A percentile compares a stretch with the other conserved stretches of the same genome.
Evolutionary conservation across 1,284 basidiomycete genomes (phyloP).

Genomic region (Vanrija humicola): DNA sequence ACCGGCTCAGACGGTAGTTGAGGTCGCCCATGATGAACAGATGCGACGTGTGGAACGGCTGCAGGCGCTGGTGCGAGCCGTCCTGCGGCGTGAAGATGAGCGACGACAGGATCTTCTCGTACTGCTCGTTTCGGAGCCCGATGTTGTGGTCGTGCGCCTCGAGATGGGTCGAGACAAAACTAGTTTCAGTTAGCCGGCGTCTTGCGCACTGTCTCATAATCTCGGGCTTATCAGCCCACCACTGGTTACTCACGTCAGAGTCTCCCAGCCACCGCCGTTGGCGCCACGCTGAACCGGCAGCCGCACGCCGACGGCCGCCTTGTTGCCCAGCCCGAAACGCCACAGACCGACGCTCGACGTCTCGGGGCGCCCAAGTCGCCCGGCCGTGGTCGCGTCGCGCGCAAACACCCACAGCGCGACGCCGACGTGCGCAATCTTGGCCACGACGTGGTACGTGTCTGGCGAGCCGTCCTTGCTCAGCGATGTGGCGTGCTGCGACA

Average conservation of each 20-base stretch:
- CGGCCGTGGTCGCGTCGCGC: slow-evolving; percentile 32
- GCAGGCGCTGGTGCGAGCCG: slow-evolving; percentile 52
- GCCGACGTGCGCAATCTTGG: slow-evolving; percentile 39
- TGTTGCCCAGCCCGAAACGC: slow-evolving; percentile 77
- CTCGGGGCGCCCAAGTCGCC: slow-evolving; percentile 32
- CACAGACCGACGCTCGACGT: slow-evolving; percentile 36
- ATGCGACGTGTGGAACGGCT: slow-evolving; percentile 74
- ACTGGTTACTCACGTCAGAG: slow-evolving; percentile 68
- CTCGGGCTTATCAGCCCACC: background rate
- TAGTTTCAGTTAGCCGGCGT: slow-evolving; percentile 43
- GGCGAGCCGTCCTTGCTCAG: slow-evolving; percentile 20
- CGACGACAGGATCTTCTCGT: slow-evolving; percentile 68
- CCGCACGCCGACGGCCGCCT: slow-evolving; percentile 85
- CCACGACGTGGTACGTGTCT: slow-evolving; percentile 39
- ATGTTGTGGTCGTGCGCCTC: slow-evolving; percentile 75
- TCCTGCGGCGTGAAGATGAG: slow-evolving; percentile 69
- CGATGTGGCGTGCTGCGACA: slow-evolving; percentile 42
- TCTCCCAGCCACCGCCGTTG: slow-evolving; percentile 61
- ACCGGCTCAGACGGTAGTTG: slow-evolving; percentile 74
- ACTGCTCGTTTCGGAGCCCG: slow-evolving; percentile 70
- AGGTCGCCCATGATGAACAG: slow-evolving; percentile 84
- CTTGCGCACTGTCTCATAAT: background rate
- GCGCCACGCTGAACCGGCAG: slow-evolving; percentile 61
- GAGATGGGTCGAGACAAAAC: slow-evolving; percentile 89
- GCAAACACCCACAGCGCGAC: slow-evolving; percentile 48